Conservation (phyloP, 2,329 filamentous ascomycete genomes). For the Emergomyces orientalis region DNA sequence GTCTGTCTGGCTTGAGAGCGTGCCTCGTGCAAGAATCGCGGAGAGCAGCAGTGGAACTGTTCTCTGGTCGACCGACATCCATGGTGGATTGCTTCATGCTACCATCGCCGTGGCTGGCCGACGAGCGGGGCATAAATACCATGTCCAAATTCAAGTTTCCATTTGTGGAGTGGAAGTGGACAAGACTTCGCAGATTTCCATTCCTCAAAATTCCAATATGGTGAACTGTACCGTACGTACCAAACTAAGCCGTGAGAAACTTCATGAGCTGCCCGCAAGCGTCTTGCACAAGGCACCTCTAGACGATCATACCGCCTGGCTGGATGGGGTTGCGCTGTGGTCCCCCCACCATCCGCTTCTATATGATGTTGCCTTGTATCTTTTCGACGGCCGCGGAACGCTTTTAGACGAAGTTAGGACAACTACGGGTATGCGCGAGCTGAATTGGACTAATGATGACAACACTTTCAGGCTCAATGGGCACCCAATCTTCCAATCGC, state of each 20-base stretch:
- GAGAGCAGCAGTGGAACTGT: slow-evolving; percentile 53
- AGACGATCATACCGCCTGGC: slow-evolving; percentile 41
- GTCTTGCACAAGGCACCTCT: slow-evolving; percentile 11
- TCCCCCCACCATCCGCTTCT: slow-evolving; percentile 53
- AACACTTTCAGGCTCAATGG: slow-evolving; percentile 56
- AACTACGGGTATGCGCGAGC: slow-evolving; percentile 51
- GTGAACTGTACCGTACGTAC: slow-evolving; percentile 42
- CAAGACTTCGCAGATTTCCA: slow-evolving; percentile 32
- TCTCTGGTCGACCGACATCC: slow-evolving; percentile 47
- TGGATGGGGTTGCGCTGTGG: slow-evolving; percentile 56
- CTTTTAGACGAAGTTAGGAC: slow-evolving; percentile 51
- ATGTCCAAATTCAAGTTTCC: slow-evolving; percentile 46
- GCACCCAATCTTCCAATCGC: slow-evolving; percentile 57
- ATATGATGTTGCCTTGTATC: slow-evolving; percentile 51
- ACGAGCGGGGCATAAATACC: slow-evolving; percentile 30
- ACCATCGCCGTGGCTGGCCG: slow-evolving; percentile 40
- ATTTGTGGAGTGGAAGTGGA: slow-evolving; percentile 43
- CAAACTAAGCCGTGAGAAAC: slow-evolving; percentile 25
- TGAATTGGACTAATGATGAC: slow-evolving; percentile 51
- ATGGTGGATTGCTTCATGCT: slow-evolving; percentile 44
- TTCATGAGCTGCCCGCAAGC: neutral
- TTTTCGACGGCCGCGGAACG: slow-evolving; percentile 37
- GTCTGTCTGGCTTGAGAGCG: slow-evolving; percentile 59
- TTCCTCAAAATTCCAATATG: slow-evolving; percentile 44
- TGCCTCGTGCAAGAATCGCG: slow-evolving; percentile 46